Base-by-base conservation (phyloP, 2,329 filamentous ascomycete species). In the Neonectria punicea region DNA sequence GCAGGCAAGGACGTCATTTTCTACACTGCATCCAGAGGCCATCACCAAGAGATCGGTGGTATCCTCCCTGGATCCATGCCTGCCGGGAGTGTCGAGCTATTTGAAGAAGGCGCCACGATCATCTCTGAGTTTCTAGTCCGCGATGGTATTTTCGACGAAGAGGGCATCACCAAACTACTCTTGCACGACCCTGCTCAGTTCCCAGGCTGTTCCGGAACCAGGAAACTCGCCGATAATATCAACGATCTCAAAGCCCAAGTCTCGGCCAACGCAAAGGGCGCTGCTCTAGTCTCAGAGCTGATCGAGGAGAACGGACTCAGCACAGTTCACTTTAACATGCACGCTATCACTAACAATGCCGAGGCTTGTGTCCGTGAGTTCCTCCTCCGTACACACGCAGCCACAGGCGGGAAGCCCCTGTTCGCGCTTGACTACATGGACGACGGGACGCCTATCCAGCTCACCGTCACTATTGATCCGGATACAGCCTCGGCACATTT, bases 231-330 rank as follows among this genome's bases (percentile, higher is more conserved):
- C 9, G 93, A 97, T 77, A 97, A 97, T 75, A 84, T 97, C 70
- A 94, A 93, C 55, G 93, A 97, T 75, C 83, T 97, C 44, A 94
- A 94, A 77, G 93, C 93, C 0, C 93, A 97, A 76, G 90, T 96
- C 11, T 92, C 93, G 0, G 93, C 93, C 11, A 97, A 97, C 73
- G 90, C 93, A 70, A 94, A 93, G 71, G 93, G 93, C 10, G 95
- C 95, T 71, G 87, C 87, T 43, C 82, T 95, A n/a, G 93, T 94
- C 68, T 86, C 85, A 41, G 84, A 86, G 0, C 81, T 95, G 1
- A 93, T 94, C 67, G 85, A 86, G 25, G 92, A 95, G 70, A 93
- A 93, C 70, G 88, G 89, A 3, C 87, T 92, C 47, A 82, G 88
- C 5, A 89, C 90, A 0, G 92, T 94, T 0, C 89, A 92, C 65